phyloP scores from a whole-genome alignment of 192 early-diverging fungal species.

The Coemansia sp. region DNA sequence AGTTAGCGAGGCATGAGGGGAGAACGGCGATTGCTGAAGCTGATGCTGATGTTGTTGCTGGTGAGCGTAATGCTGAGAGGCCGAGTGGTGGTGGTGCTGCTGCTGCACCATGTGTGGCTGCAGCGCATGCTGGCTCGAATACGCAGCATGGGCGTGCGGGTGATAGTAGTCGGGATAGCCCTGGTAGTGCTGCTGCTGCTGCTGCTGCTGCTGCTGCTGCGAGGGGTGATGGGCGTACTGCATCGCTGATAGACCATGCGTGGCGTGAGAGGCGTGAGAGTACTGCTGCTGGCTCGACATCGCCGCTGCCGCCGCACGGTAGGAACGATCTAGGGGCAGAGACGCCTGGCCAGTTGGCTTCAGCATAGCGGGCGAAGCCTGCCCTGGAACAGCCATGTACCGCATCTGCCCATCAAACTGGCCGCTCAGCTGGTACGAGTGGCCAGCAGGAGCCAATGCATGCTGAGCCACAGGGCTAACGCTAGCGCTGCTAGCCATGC shows the following conservation, averaged over 20 bases:
- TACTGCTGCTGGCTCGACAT: slow-evolving; percentile 17
- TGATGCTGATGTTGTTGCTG: slow-evolving; percentile 15
- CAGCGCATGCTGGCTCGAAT: slow-evolving; percentile 13
- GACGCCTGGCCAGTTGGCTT: slow-evolving; percentile 18
- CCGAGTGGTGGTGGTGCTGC: slow-evolving; percentile 9
- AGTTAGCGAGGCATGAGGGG: slow-evolving; percentile 20
- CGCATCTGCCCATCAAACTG: slow-evolving; percentile 50
- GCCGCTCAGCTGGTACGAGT: slow-evolving; percentile 25
- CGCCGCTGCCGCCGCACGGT: slow-evolving; percentile 17
- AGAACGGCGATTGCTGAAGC: slow-evolving; percentile 29
- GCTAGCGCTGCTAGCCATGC: slow-evolving; percentile 33
- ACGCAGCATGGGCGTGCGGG: slow-evolving; percentile 22
- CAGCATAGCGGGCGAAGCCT: slow-evolving; percentile 26
- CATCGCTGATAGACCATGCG: slow-evolving; percentile 22
- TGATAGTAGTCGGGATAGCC: slow-evolving; percentile 28
- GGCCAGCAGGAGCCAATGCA: slow-evolving; percentile 32
- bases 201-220: slow-evolving; percentile 21
- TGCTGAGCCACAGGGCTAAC: slow-evolving; percentile 47
- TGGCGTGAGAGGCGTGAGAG: slow-evolving; percentile 7
- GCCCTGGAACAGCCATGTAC: slow-evolving; percentile 50
- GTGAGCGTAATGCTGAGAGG: slow-evolving; percentile 5
- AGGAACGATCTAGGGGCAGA: slow-evolving; percentile 26
- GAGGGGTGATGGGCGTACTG: slow-evolving; percentile 19
- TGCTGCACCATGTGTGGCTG: slow-evolving; percentile 23
- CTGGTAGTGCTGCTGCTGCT: slow-evolving; percentile 25